Evolutionary conservation across 495 filamentous ascomycete species (phyloP).

Genomic region (Monascus purpureus): DNA sequence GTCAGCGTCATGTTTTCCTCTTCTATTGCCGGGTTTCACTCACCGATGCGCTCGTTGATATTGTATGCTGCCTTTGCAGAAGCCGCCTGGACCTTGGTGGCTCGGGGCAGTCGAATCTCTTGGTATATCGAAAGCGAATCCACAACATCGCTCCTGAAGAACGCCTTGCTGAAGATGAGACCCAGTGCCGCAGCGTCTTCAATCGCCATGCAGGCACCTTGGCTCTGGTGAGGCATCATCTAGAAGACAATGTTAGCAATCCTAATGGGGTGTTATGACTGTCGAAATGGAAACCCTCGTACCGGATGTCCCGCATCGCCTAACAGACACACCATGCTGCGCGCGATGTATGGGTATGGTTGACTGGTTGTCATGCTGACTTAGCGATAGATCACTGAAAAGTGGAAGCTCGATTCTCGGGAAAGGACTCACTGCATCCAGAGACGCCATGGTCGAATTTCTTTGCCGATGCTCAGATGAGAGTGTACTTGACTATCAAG

Average conservation of each 20-base stretch:
- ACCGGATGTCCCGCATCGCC: constrained; percentile 27
- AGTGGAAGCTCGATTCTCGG: background rate
- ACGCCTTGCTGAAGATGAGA: constrained; percentile 28
- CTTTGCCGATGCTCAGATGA: too few relatives aligned
- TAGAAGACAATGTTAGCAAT: background rate
- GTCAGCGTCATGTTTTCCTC: background rate
- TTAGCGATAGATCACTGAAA: background rate
- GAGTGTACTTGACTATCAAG: too few relatives aligned
- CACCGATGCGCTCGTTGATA: constrained; percentile 36
- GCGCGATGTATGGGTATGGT: constrained; percentile 26
- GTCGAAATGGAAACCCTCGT: background rate
- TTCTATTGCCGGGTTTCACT: constrained; percentile 2
- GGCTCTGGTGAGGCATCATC: constrained; percentile 40
- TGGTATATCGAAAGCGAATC: constrained; percentile 29
- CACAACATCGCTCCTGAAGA: constrained; percentile 27
- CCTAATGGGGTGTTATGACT: background rate
- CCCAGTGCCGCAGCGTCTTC: constrained; percentile 36
- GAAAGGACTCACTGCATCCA: constrained; percentile 25
- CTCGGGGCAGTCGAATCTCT: constrained; percentile 27
- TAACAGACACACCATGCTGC: constrained; percentile 20
- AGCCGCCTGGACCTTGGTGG: constrained; percentile 28
- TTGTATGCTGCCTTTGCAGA: constrained; percentile 34
- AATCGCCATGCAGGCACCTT: constrained; percentile 37
- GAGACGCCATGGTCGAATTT: constrained; percentile 34
- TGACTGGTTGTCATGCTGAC: too few relatives aligned